Evolutionary conservation across 2,329 filamentous ascomycete species (phyloP).

Genomic region (Aureobasidium lini): DNA sequence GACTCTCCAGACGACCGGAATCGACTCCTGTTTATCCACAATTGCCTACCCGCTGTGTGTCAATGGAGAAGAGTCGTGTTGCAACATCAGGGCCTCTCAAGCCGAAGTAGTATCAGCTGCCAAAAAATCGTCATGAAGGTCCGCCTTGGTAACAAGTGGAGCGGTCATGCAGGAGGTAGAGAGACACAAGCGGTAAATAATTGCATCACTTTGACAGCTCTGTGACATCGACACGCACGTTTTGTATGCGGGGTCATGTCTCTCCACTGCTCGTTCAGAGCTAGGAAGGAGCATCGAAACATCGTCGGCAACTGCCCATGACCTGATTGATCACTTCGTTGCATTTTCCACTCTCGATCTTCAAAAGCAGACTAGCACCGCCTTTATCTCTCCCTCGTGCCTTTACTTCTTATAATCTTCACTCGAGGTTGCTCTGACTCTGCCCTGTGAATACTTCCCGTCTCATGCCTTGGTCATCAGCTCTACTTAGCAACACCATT

Average conservation of each 20-base stretch:
- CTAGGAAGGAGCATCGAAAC: neutral
- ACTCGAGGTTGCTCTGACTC: neutral
- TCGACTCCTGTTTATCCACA: neutral
- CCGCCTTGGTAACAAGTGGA: neutral
- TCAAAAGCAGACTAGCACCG: neutral
- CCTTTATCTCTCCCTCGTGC: neutral
- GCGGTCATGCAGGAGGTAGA: neutral
- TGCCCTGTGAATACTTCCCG: neutral
- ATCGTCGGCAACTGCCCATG: neutral
- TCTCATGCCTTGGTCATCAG: slow-evolving; percentile 8
- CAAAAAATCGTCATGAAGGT: neutral
- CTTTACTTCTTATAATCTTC: neutral
- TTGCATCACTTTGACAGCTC: slow-evolving; percentile 5
- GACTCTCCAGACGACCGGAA: neutral
- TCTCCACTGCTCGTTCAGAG: neutral
- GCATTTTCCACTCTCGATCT: neutral
- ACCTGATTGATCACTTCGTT: neutral
- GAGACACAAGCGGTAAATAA: neutral
- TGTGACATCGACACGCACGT: neutral
- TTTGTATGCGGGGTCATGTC: neutral
- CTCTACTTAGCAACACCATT: neutral
- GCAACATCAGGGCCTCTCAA: neutral
- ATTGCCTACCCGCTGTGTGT: neutral
- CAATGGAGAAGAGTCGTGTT: neutral
- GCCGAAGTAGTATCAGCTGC: neutral